Conservation (phyloP, 768 basidiomycete species). For the Lactarius pseudohatsudake region DNA sequence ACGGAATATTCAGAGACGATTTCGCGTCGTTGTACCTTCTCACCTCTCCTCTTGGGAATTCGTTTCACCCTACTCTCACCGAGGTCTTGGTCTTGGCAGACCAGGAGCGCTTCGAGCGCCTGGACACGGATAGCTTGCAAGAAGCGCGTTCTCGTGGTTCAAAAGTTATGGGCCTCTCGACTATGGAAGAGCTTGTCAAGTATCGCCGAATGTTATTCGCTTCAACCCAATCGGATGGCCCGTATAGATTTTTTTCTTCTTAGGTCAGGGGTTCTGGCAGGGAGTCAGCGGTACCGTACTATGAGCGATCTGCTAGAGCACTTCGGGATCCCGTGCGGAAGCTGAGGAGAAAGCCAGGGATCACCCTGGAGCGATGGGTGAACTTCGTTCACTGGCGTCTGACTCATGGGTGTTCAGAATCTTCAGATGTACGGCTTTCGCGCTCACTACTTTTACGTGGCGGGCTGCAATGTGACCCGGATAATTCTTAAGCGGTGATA, state of each 20-base stretch:
- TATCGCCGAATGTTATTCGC: constrained; percentile 4
- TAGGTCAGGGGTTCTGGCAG: not conserved
- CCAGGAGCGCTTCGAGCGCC: not conserved
- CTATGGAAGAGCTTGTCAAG: not conserved
- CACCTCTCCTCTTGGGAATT: not conserved
- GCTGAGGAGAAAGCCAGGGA: not conserved
- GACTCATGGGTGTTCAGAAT: not conserved
- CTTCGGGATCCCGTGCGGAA: not conserved
- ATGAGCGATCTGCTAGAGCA: not conserved
- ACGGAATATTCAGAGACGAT: not conserved
- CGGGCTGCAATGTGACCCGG: not conserved
- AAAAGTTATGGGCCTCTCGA: not conserved
- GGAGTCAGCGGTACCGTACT: not conserved
- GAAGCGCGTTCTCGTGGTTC: not conserved
- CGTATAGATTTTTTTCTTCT: too few relatives aligned
- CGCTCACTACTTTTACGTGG: not conserved
- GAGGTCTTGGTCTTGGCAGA: not conserved
- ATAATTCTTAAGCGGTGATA: not conserved
- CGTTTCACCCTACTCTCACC: not conserved
- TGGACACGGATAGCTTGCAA: not conserved
- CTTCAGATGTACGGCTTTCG: not conserved
- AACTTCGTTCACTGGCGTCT: constrained; percentile 7
- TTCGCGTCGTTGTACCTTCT: not conserved
- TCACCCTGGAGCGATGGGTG: constrained; percentile 3
- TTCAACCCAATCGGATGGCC: not conserved